Base-by-base conservation (phyloP, 371 early-diverging fungal genomes). In the Syncephalis fuscata region DNA sequence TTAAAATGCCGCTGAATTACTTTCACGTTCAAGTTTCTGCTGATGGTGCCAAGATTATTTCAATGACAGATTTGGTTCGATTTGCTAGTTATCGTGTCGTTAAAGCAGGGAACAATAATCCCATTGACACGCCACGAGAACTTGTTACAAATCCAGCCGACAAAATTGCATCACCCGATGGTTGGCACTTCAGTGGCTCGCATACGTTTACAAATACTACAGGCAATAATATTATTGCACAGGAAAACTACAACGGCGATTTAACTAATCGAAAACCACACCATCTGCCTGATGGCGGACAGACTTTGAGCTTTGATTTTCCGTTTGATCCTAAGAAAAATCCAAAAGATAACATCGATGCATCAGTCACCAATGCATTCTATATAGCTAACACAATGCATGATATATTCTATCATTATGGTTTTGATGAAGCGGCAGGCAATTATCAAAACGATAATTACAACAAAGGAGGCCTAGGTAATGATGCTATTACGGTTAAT, bases 1-100 rank as follows among this genome's bases (percentile, higher is more conserved):
- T 89, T n/a, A 88, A 93, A 58, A 68, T 91, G 66, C 66, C 76
- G 46, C 80, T 87, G 56, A 76, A 89, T 63, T 93, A 89, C 88
- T 86, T 80, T 67, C 76, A 85, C 53, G 85, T 76, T 15, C 86
- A 87, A 45, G 72, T 95, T 36, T 70, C 82, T 51, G 79, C 90
- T 15, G 64, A 68, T 50, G 71, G 69, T 48, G 81, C 82, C 38
- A 63, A 77, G 48, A 66, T 92, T 14, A 50, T 82, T 38, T 63
- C 74, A 36, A 65, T 95, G 19, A 63, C 87, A 14, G 90, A 92
- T 66, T 92, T 92, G 92, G 86, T 86, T 7, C 56, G 75, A n/a
- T 76, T 85, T 58, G 76, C 80, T 7, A 55, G 56, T 17, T 32
- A 32, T 32, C 32, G 32, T 32, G 32, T 32, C 11, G 11, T 7